Evolutionary conservation across 2,329 filamentous ascomycete species (phyloP), one percentile per base, ranked within the genome.

Genomic region (Venturia effusa): DNA sequence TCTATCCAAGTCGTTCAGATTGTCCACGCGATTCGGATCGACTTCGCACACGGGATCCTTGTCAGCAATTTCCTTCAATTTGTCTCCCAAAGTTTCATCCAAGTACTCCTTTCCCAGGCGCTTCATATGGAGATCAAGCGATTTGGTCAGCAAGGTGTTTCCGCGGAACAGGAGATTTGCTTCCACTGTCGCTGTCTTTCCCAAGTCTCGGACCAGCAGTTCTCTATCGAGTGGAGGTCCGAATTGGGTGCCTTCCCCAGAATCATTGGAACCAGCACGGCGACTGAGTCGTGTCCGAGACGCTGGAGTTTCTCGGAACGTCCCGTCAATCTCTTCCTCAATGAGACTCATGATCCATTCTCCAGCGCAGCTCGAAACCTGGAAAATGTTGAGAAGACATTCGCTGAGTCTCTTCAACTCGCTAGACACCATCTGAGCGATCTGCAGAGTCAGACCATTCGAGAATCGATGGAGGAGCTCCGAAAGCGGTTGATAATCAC

Each of bases 291-390:
- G 82, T 61, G 86, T 72, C 43, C 83, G 74, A 66, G 78, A 90
- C 67, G 88, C 83, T 0, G 88, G 85, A 17, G 86, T 85, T 69
- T 96, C 92, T 71, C 88, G 95, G 64, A 91, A 85, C 22, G 94
- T 87, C 0, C 93, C 93, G 71, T 97, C 94, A 64, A 99, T 97
- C 74, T 99, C 94, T 71, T 97, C 93, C 74, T 99, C 94, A 0
- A 97, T 90, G 48, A 99, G 79, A 2, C 90, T 87, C 80, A 91
- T 94, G 27, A 99, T 82, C 94, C 94, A 99, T 65, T 97, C 91
- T 54, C 83, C 83, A 2, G 90, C 89, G 43, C 85, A 84, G 0
- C 90, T 91, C 2, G 92, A 93, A 3, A 96, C 92, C 72, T 99
- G 94, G 70, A 93, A 99, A 62, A 99, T 96, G 72, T 97, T 95